phyloP scores from a whole-genome alignment of 805 yeast genomes.

The Grigorovia humatica region DNA sequence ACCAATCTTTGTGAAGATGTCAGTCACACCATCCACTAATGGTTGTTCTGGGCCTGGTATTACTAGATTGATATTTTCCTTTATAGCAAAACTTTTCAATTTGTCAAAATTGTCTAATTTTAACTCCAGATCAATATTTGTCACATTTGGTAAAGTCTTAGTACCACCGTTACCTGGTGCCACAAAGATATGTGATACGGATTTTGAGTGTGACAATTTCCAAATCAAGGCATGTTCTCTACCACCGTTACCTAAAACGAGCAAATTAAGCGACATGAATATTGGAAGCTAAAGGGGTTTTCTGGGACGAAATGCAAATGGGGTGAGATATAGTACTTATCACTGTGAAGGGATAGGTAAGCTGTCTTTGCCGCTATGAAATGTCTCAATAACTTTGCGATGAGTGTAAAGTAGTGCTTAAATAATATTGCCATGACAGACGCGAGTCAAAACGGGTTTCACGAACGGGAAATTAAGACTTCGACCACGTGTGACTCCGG shows the following conservation, averaged over 20 bases:
- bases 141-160: constrained; percentile 42
- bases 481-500: background rate
- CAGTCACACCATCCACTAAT: constrained; percentile 82
- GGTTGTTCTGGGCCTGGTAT: constrained; percentile 99
- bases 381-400: background rate
- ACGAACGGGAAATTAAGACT: background rate
- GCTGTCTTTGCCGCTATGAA: background rate
- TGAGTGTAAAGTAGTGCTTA: background rate
- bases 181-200: constrained; percentile 65
- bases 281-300: background rate
- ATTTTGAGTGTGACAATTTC: constrained; percentile 72
- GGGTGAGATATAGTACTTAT: background rate
- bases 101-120: constrained; percentile 55
- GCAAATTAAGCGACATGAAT: constrained; percentile 41
- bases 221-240: constrained; percentile 96
- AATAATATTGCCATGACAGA: background rate
- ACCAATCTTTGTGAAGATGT: constrained; percentile 67
- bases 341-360: background rate
- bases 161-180: constrained; percentile 99
- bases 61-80: constrained; percentile 58
- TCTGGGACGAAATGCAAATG: too few relatives aligned
- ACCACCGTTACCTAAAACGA: constrained; percentile 95
- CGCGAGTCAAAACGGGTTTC: background rate
- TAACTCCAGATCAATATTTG: constrained; percentile 55
- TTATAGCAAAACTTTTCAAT: constrained; percentile 65